Conservation (phyloP, 164 flowering plant species). For the Akebia trifoliata region DNA sequence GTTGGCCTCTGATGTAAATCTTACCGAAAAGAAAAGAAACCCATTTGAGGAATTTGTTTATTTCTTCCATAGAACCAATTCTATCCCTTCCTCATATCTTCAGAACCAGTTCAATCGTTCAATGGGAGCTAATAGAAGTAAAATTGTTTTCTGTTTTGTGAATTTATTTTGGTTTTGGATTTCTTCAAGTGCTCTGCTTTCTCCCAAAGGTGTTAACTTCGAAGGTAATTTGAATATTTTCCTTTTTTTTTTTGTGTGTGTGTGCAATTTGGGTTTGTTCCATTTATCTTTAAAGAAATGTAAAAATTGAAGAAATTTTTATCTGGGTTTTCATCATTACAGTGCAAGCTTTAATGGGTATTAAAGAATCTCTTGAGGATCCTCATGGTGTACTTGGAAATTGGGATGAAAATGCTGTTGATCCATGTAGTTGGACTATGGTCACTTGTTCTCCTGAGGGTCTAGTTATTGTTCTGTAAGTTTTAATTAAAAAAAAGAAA, state of each 20-base stretch:
- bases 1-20: conserved; percentile 21
- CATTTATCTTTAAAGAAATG: background rate
- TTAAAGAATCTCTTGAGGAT: conserved; percentile 55
- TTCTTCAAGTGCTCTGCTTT: conserved; percentile 54
- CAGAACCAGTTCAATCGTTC: conserved; percentile 10
- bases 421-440: conserved; percentile 99
- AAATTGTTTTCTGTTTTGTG: conserved; percentile 24
- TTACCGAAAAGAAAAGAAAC: conserved; percentile 19
- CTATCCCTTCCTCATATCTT: conserved; percentile 7
- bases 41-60: conserved; percentile 13
- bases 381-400: conserved; percentile 83
- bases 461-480: conserved; percentile 78
- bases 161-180: conserved; percentile 38
- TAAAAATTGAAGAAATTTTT: background rate
- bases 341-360: conserved; percentile 92
- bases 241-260: conserved; percentile 11
- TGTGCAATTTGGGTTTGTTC: conserved; percentile 5
- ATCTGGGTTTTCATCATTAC: conserved; percentile 11
- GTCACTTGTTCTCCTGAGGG: conserved; percentile 77
- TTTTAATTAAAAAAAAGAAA: conserved; percentile 14
- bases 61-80: conserved; percentile 9
- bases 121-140: conserved; percentile 34
- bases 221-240: conserved; percentile 55
- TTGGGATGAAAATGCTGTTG: conserved; percentile 89
- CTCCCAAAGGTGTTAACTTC: conserved; percentile 88